A percentile compares a stretch with the other conserved stretches of the same genome.
These are phyloP conservation scores for Pichiaceae sp. DNA, from an alignment of 1,139 yeast species.

Conservation along the genomic window DNA sequence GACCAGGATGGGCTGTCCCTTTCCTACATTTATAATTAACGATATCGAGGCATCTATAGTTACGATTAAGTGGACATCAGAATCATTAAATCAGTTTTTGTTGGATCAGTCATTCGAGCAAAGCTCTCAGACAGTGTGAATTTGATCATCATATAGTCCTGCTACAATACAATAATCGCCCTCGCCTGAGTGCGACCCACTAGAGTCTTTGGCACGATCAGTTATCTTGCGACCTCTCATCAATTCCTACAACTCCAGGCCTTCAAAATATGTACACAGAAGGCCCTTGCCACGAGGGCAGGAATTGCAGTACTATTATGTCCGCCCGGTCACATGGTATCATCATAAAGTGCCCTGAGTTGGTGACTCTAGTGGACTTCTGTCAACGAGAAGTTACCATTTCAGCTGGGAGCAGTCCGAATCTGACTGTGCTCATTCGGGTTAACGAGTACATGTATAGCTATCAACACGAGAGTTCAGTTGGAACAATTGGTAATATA, in stretches of 20 bases:
- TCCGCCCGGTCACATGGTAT: constrained; percentile 77
- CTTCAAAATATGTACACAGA: constrained; percentile 59
- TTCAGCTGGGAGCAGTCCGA: too few species aligned
- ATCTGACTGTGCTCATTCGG: constrained; percentile 83
- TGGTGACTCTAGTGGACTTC: too few species aligned
- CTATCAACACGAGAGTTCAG: constrained; percentile 70
- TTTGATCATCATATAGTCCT: constrained; percentile 25
- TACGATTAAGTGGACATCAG: too few species aligned
- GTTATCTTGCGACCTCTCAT: constrained; percentile 51
- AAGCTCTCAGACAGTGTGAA: constrained; percentile 31
- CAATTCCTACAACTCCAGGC: constrained; percentile 46
- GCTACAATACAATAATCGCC: too few species aligned
- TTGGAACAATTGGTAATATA: constrained; percentile 76
- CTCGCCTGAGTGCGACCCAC: not conserved
- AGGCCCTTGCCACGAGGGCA: constrained; percentile 48
- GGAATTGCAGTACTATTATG: constrained; percentile 43
- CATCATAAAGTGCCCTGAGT: constrained; percentile 48
- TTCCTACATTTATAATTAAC: not conserved
- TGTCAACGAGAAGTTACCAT: too few species aligned
- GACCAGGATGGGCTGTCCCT: too few species aligned
- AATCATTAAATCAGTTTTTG: constrained; percentile 70
- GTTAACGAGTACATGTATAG: constrained; percentile 60
- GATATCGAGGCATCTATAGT: too few species aligned
- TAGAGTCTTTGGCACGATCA: constrained; percentile 11
- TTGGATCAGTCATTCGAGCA: constrained; percentile 19